Evolutionary conservation across 2,329 filamentous ascomycete genomes (phyloP).

Genomic region (Dissoconium aciculare): DNA sequence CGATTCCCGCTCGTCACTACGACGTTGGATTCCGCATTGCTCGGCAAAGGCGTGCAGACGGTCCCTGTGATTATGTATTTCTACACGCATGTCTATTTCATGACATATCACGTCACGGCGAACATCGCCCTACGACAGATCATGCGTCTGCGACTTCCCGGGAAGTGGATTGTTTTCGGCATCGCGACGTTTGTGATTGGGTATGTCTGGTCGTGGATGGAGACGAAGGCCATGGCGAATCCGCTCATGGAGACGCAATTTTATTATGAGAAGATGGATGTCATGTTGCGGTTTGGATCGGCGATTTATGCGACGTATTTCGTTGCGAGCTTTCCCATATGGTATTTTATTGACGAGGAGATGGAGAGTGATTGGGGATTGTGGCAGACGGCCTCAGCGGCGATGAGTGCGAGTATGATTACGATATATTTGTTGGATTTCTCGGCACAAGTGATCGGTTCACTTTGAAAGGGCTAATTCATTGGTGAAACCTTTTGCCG

Average conservation of each 20-base stretch:
- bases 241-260: not conserved
- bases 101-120: slow-evolving; percentile 1
- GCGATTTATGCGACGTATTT: slow-evolving; percentile 1
- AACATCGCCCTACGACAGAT: slow-evolving; percentile 1
- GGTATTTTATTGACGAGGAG: slow-evolving; percentile 1
- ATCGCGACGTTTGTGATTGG: not conserved
- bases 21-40: not conserved
- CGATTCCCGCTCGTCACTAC: not conserved
- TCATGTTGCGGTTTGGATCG: not conserved
- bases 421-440: slow-evolving; percentile 1
- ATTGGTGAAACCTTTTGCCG: too few relatives aligned
- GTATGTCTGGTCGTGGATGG: not conserved
- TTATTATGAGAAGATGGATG: slow-evolving; percentile 1
- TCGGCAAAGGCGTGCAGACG: not conserved
- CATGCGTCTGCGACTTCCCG: not conserved
- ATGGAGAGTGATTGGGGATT: not conserved
- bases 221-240: not conserved
- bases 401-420: slow-evolving; percentile 1
- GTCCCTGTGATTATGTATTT: slow-evolving; percentile 1
- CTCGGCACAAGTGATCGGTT: not conserved
- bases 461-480: too few relatives aligned
- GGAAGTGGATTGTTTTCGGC: not conserved
- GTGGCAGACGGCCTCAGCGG: not conserved
- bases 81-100: slow-evolving; percentile 1
- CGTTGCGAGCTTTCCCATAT: not conserved